Base-by-base conservation (phyloP, 2,329 filamentous ascomycete genomes). In the Trichoderma breve region DNA sequence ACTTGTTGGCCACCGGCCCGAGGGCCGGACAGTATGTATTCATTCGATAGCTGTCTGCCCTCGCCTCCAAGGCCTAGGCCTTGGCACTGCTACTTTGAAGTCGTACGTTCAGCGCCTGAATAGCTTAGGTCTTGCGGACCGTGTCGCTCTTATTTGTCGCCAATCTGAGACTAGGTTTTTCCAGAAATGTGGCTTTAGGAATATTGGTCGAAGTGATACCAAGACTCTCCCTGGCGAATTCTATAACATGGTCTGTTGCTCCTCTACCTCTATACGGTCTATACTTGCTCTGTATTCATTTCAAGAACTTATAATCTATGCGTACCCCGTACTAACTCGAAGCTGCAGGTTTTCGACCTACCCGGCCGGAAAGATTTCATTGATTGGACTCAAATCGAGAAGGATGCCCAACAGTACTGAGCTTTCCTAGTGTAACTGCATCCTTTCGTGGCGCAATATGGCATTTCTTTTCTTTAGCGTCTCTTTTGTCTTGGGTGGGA, bases 31-130 rank as follows among this genome's bases (percentile, higher is more conserved):
- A 0, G 86, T 97, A 70, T 93, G 90, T 70, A 83, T 97, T 64
- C 95, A 98, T 81, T 95, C 93, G 0, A 86, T 98, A 6, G 93
- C 92, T 21, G 91, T 97, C 6, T 85, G 92, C 70, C 93, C 93
- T 1, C 88, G 90, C 72, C 89, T 94, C 71, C 93, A 96, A 75
- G 86, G 89, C 39, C 89, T 90, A 71, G 92, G 93, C 1, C 84
- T 97, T 3, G 95, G 93, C 18, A 90, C 88, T 74, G 89, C 91
- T 24, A 83, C 97, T 73, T 85, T 97, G 83, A 91, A 89, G 80
- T 87, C 91, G 4, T 97, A 94, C 78, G 86, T 95, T 70, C 91
- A 95, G 79, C 88, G 93, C 68, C 91, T 96, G 82, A 90, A 89
- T 77, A 88, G 89, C 73, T 88, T 91, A 2, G 90, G 86, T 2